These are phyloP conservation scores for Aspergillus baeticus DNA, from an alignment of 495 filamentous ascomycete species.

Conservation along the genomic window DNA sequence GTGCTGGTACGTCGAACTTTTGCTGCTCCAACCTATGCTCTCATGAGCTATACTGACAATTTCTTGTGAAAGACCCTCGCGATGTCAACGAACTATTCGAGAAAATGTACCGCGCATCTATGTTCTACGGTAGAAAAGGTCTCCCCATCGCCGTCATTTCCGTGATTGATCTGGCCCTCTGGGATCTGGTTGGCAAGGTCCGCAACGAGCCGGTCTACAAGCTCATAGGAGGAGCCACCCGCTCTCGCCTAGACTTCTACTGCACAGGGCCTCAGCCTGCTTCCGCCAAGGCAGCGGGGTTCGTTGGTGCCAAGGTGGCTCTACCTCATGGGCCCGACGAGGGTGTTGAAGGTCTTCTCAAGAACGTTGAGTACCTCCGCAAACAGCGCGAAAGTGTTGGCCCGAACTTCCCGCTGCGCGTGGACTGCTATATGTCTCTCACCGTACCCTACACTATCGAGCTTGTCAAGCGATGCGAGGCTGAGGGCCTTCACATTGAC, in stretches of 20 bases:
- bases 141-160: slow-evolving; percentile 88
- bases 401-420: slow-evolving; percentile 87
- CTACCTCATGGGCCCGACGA: slow-evolving; percentile 87
- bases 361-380: slow-evolving; percentile 84
- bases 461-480: slow-evolving; percentile 76
- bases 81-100: slow-evolving; percentile 88
- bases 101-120: slow-evolving; percentile 91
- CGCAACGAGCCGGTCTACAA: slow-evolving; percentile 92
- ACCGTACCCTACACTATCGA: slow-evolving; percentile 91
- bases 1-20: slow-evolving; percentile 53
- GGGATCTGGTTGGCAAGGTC: slow-evolving; percentile 88
- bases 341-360: slow-evolving; percentile 73
- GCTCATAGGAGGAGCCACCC: slow-evolving; percentile 83
- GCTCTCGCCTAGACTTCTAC: slow-evolving; percentile 82
- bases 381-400: slow-evolving; percentile 83
- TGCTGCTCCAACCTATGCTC: too few species aligned
- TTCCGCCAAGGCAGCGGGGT: slow-evolving; percentile 77
- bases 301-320: slow-evolving; percentile 85
- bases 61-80: slow-evolving; percentile 61
- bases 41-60: not conserved
- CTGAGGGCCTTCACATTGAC: slow-evolving; percentile 79
- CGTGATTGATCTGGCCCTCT: slow-evolving; percentile 87
- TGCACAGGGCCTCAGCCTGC: slow-evolving; percentile 85
- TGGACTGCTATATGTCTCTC: slow-evolving; percentile 95
- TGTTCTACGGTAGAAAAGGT: slow-evolving; percentile 95